A percentile compares a stretch with the other conserved stretches of the same genome.
Evolutionary conservation across 1,284 basidiomycete genomes (phyloP).

Genomic region (Sporisorium scitamineum): DNA sequence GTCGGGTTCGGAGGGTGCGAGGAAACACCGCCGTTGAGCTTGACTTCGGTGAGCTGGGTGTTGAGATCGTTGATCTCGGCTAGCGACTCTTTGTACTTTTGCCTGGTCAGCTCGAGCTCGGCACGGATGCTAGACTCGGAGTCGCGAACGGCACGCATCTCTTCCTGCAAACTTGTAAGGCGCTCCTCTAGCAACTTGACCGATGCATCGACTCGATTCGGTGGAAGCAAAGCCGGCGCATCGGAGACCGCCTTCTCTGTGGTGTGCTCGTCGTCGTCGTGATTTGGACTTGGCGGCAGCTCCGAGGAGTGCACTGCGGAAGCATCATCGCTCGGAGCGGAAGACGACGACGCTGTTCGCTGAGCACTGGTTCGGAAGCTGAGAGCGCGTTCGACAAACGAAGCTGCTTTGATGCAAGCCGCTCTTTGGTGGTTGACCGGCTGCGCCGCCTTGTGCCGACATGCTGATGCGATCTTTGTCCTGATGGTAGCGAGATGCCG

Average conservation of each 20-base stretch:
- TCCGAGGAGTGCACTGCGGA: constrained; percentile 13
- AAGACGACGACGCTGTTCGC: constrained; percentile 14
- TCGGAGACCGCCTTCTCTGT: constrained; percentile 1
- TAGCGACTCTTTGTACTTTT: constrained; percentile 88
- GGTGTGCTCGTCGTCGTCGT: neutral
- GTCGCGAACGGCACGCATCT: constrained; percentile 51
- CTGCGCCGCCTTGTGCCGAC: neutral
- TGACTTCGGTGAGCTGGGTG: constrained; percentile 55
- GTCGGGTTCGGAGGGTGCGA: constrained; percentile 19
- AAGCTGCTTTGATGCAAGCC: constrained; percentile 48
- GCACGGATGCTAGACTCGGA: constrained; percentile 66
- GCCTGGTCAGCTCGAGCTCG: constrained; percentile 81
- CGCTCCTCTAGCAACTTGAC: constrained; percentile 79
- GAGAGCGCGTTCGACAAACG: constrained; percentile 45
- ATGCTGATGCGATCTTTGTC: neutral
- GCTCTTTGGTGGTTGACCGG: constrained; percentile 13
- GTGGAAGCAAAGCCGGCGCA: no score
- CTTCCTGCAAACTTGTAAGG: constrained; percentile 75
- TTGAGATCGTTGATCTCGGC: constrained; percentile 84
- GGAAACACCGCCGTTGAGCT: constrained; percentile 40
- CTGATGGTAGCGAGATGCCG: neutral
- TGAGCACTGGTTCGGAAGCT: constrained; percentile 40
- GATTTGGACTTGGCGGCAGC: constrained; percentile 5
- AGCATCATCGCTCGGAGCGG: neutral
- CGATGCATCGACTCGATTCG: constrained; percentile 79